Base-by-base conservation (phyloP, 78 protist genomes). In the Blattamonas nauphoetae region DNA sequence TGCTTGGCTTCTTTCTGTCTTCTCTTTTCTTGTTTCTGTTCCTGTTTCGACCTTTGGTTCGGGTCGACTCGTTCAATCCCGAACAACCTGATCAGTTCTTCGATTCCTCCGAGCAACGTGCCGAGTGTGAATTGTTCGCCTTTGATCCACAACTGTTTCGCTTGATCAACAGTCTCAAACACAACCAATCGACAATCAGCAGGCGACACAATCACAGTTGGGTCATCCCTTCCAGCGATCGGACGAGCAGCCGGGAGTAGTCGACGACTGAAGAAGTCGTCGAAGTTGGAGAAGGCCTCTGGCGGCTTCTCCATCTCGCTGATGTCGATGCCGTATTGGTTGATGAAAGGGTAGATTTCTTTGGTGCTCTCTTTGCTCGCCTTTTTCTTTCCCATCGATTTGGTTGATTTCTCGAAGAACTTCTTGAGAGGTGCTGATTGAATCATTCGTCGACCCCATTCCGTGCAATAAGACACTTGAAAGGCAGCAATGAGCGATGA, bases 301-400 rank as follows among this genome's bases (percentile, higher is more conserved):
- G 6, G 5, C 21, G 83, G 83, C 83, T 79, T 79, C 83, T 79
- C 83, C 4, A 79, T 79, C 83, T 79, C 83, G 4, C 11, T 21
- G 42, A 79, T 11, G 41, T 79, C 21, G 45, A 79, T 11, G 5
- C 11, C 5, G 83, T 33, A 36, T 21, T 79, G 42, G 29, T 36
- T 79, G 83, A 79, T 79, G 83, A 33, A 79, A 5, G 83, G 83
- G 42, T 32, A 11, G 83, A 79, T 79, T 11, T 79, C 83, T 5
- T 79, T 79, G 45, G 41, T 11, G 11, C 42, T 32, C 83, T n/a
- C 32, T 5, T 4, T 4, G 83, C 41, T 79, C 43, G 4, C 6
- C 83, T 79, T 79, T 5, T 11, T 79, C 83, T 21, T 6, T 6
- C 43, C 83, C 43, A 6, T 79, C 45, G 4, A 5, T 5, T 33